These are phyloP conservation scores for Coniferiporia weirii DNA, from an alignment of 1,284 basidiomycete genomes.

Conservation along the genomic window DNA sequence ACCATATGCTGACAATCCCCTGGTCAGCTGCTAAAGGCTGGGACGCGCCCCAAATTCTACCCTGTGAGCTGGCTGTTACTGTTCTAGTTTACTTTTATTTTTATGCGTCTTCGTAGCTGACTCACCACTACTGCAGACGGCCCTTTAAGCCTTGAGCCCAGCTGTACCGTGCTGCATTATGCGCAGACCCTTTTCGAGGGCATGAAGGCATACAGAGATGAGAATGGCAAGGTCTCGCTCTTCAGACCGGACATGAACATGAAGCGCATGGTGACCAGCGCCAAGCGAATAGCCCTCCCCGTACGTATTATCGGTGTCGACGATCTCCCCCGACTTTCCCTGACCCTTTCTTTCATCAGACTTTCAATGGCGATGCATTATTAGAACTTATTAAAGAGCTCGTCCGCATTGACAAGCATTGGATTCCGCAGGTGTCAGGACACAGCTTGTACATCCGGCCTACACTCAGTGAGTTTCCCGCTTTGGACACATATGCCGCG, in stretches of 20 bases:
- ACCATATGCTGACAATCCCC: slow-evolving; percentile 88
- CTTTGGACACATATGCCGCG: neutral
- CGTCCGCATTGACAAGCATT: slow-evolving; percentile 81
- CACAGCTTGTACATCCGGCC: slow-evolving; percentile 92
- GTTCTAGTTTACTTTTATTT: too few species aligned
- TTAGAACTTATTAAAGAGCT: slow-evolving; percentile 88
- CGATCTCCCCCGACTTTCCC: neutral
- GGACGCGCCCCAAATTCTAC: slow-evolving; percentile 79
- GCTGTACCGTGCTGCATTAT: slow-evolving; percentile 90
- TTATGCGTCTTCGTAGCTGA: slow-evolving; percentile 2
- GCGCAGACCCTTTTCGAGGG: slow-evolving; percentile 91
- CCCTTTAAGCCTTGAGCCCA: slow-evolving; percentile 74
- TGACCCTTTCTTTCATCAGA: slow-evolving; percentile 36
- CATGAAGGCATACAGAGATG: slow-evolving; percentile 90
- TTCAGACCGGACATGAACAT: slow-evolving; percentile 99
- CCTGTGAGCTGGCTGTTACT: slow-evolving; percentile 55
- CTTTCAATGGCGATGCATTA: slow-evolving; percentile 77
- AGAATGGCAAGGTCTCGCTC: slow-evolving; percentile 74
- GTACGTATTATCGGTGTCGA: slow-evolving; percentile 38
- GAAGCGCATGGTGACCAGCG: slow-evolving; percentile 84
- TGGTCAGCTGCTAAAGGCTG: slow-evolving; percentile 77
- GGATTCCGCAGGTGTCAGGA: slow-evolving; percentile 88
- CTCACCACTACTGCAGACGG: slow-evolving; percentile 48
- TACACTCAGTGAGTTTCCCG: slow-evolving; percentile 53
- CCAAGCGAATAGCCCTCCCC: slow-evolving; percentile 68